Base-by-base conservation (phyloP, 2,329 filamentous ascomycete genomes). In the Huntiella omanensis region DNA sequence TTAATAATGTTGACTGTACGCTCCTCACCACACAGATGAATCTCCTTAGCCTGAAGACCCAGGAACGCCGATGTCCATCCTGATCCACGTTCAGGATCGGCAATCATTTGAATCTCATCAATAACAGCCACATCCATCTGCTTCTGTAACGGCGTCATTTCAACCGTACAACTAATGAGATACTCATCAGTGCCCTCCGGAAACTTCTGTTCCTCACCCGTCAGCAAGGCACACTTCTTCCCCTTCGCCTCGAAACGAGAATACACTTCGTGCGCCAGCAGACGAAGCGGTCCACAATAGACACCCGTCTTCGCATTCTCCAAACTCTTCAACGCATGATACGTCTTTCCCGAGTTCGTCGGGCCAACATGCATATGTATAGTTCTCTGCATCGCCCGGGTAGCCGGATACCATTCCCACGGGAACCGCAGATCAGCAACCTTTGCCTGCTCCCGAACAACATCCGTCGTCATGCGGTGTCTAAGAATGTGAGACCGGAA, bases 101-200 rank as follows among this genome's bases (percentile, higher is more conserved):
- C 79, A 53, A 98, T 84, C 91, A 98, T 96, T 62, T 98, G 91
- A 48, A 98, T 96, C 64, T 98, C 91, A 57, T 98, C 91, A 52
- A 98, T 88, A 53, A 98, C 88, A 1, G 85, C 88, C 33, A 98
- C 87, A 37, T 96, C 88, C 28, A 83, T 75, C 2, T 60, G 58
- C 3, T 62, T 53, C 54, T 64, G 70, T n/a, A 68, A 57, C 1
- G 71, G 71, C 5, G 70, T 62, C 73, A 98, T 98, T 60, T 98
- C 91, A 3, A 98, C 91, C 0, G 91, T 98, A 57, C 91, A 95
- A 57, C 85, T 88, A 48, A 71, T 72, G 56, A 93, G 79, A 50
- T 69, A 69, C 3, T 62, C 62, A 44, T 77, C 65, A 1, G 65
- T 62, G 7, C 70, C 64, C 41, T 76, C 65, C 0, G 83, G 77